Base-by-base conservation (phyloP, 2,329 filamentous ascomycete genomes). In the Teratosphaeria viscida region DNA sequence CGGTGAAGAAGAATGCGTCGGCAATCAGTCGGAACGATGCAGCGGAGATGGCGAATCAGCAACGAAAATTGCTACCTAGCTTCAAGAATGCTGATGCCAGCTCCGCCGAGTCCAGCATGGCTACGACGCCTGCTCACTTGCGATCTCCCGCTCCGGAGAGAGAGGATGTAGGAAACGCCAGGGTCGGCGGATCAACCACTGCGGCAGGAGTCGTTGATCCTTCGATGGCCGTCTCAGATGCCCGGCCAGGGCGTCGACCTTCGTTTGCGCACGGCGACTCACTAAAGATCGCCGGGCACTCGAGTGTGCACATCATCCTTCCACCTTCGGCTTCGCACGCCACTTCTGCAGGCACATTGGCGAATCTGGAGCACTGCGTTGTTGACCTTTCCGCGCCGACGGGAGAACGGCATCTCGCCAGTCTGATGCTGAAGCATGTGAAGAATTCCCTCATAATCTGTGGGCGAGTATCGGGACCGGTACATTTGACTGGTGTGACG, bases 401-500 rank as follows among this genome's bases (percentile, higher is more conserved):
- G 12, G 29, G 11, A n/a, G 32, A 26, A 2, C 78, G 79, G 26
- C 84, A 87, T 0, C 94, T 95, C 67, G 86, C 89, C 2, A 87
- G 84, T 32, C 73, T 88, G 39, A 81, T 80, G 0, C 77, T 96
- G 60, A 89, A 87, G 67, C 81, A 87, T 65, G 83, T 96, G 61
- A 78, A 79, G 29, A 76, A 82, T 52, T 89, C 86, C 56, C 77
- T 97, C 19, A 78, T 99, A 29, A 77, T 96, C 14, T 88, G 87
- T 47, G 91, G 92, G 0, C 83, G 84, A 59, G 88, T 96, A 5
- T 79, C 82, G 49, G 94, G 94, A 0, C 84, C 94, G 0, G 85
- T 87, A 8, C 92, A 97, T 70, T 82, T 97, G 57, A 97, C 92
- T 0, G 82, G 80, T 0, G 77, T 96, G 1, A 77, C 79, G 56